Base-by-base conservation (phyloP, 176 grass and related monocot genomes). In the Raddia distichophylla region DNA sequence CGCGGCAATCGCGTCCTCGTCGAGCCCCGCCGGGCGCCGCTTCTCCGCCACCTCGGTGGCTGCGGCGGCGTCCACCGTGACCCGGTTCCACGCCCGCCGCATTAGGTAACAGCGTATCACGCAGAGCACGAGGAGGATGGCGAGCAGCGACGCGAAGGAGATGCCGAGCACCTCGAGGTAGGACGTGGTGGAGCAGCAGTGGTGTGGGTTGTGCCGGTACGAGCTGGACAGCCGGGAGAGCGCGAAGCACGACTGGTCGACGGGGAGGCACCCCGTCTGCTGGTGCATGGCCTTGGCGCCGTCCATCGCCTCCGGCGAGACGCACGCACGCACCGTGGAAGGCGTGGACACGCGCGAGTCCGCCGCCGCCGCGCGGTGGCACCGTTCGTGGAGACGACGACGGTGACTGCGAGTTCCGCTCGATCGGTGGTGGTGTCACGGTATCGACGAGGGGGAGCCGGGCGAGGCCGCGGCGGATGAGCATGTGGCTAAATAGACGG, bases 121-220 rank as follows among this genome's bases (percentile, higher is more conserved):
- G 64, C 56, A 92, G 6, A 92, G 54, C 12, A 69, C 55, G 37
- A 89, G 2, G 37, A 92, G 72, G 63, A 87, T 15, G 74, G 52
- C 16, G 74, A 77, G 81, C 74, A 91, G 77, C 43, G 73, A 65
- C 2, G 82, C 50, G 37, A 92, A 80, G 63, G 90, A 92, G 60
- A 92, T 86, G 73, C 69, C 80, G 37, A 92, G 66, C 15, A 82
- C 59, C 71, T 92, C 82, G n/a, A 92, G 75, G 60, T 50, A 51
- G 49, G 82, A 78, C 7, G 71, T 60, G 37, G 44, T 55, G 22
- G 51, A 37, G 73, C 74, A 85, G 66, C 77, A 67, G 52, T 18
- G 13, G 7, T 5, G 34, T 10, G 83, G 45, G 34, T 10, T 71
- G 37, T 35, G 42, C 6, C 11, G 59, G 20, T 74, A 50, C 0